Base-by-base conservation (phyloP, 805 yeast species). In the Sugiyamaella qingdaonensis region DNA sequence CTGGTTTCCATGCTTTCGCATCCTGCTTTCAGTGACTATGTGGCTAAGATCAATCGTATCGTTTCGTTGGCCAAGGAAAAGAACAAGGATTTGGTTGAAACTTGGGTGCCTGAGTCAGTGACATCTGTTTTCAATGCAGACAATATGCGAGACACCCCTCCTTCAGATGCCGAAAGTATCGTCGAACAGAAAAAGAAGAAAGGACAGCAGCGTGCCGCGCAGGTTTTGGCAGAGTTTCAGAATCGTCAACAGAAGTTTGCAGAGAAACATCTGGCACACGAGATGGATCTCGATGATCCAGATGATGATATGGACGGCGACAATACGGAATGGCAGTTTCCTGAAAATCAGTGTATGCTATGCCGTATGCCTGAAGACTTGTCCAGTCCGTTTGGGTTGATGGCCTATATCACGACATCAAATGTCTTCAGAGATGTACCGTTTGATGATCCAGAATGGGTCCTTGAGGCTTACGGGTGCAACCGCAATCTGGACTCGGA, bases 191-290 rank as follows among this genome's bases (percentile, higher is more conserved):
- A 85, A 71, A 87, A 85, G 66, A 73, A 78, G 39, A 59, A 79
- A 7, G 97, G 96, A 0, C 80, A 80, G 59, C 83, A 78, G 54
- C 80, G 91, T 58, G 85, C 82, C 60, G 79, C 78, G 1, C 85
- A 82, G 60, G 75, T 91, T 32, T 68, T 92, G 77, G 92, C 86
- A 0, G 88, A 85, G 54, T 79, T 92, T 64, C 86, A 85, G 58
- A 80, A 79, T 58, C 95, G 89, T 61, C 98, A 92, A 64, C 75
- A 79, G 36, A 78, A 76, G 24, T 94, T 92, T 69, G 79, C 86
- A 29, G 80, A 80, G 53, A 77, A 78, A 29, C 77, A 81, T 58
- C 59, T 68, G 19, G 62, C 66, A 21, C 69, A 70, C n/a, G 73
- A 66, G 21, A 63, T 56, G 36, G 68, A 60, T 35, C 65, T 54